Evolutionary conservation across 2,329 filamentous ascomycete species (phyloP), one percentile per base, ranked within the genome.

Genomic region (Parafenestella ontariensis): DNA sequence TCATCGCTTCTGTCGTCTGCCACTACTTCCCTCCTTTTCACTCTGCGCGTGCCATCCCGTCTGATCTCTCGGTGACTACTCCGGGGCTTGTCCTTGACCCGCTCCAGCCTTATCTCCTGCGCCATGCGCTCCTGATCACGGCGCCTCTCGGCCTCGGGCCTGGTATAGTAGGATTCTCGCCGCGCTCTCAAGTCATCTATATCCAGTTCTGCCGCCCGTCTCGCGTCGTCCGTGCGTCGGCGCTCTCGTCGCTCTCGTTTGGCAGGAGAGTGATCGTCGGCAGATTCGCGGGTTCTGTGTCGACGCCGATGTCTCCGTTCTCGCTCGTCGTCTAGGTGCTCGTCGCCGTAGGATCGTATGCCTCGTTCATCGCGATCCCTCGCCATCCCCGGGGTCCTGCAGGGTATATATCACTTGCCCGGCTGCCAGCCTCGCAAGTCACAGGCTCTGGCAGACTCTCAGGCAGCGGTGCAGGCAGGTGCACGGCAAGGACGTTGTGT

Each of bases 171-270:
- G 5, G 72, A 71, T 26, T 71, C 70, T 59, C 77, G 57, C 49
- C 70, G 69, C 28, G 67, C 68, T 47, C 77, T 62, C 44, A 79
- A 56, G 46, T 79, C 77, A 46, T 78, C 73, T 34, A 78, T 54
- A 54, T 78, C 77, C 21, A 76, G 61, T 57, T 76, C 70, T 29
- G 70, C 68, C 46, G 66, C 58, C 1, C 67, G 56, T 21, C 69
- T 39, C 0, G 63, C 64, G 28, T 73, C 70, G 6, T 72, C 69
- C 31, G 70, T 66, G 20, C 65, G 65, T n/a, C 70, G 68, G 39
- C 69, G 70, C 56, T 71, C 70, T 49, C 71, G 53, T 39, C 70
- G 68, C 43, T 73, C 70, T 33, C 71, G 66, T 46, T 59, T 67
- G 44, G 66, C 66, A n/a, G 59, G 58, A 1, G 51, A 49, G 37